These are phyloP conservation scores for Dicorynia guianensis DNA, from an alignment of 306 rosid species.

Conservation along the genomic window DNA sequence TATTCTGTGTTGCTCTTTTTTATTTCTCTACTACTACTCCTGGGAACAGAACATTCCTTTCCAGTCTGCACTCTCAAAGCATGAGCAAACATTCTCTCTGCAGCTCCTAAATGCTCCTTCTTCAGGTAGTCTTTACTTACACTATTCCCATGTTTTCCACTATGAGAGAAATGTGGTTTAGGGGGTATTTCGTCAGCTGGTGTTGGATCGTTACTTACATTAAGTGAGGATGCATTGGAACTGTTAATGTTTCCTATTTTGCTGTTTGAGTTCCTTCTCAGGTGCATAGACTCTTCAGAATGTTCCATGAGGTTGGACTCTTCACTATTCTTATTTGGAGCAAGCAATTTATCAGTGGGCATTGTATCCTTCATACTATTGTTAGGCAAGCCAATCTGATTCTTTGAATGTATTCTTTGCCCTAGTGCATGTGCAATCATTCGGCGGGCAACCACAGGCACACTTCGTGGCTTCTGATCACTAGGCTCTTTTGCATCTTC, in stretches of 20 bases:
- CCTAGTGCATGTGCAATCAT: slow-evolving; percentile 99
- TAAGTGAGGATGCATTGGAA: slow-evolving; percentile 36
- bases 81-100: slow-evolving; percentile 92
- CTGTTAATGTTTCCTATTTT: slow-evolving; percentile 41
- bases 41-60: slow-evolving; percentile 60
- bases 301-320: slow-evolving; percentile 40
- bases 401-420: slow-evolving; percentile 63
- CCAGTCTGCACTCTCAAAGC: slow-evolving; percentile 82
- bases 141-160: slow-evolving; percentile 56
- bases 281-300: slow-evolving; percentile 43
- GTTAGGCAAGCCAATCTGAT: slow-evolving; percentile 46
- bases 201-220: slow-evolving; percentile 52
- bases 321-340: slow-evolving; percentile 45
- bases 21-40: slow-evolving; percentile 50
- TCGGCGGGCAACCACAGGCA: slow-evolving; percentile 90
- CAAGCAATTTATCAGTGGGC: slow-evolving; percentile 39
- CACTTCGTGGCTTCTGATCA: slow-evolving; percentile 72
- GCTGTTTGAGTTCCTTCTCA: slow-evolving; percentile 41
- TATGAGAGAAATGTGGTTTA: slow-evolving; percentile 34
- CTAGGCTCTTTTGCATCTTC: slow-evolving; percentile 61
- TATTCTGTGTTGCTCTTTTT: slow-evolving; percentile 48
- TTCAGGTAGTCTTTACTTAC: slow-evolving; percentile 58
- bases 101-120: slow-evolving; percentile 91
- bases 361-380: slow-evolving; percentile 45
- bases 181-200: slow-evolving; percentile 43